Evolutionary conservation across 2,329 filamentous ascomycete species (phyloP).

Genomic region (Hymenotorrendiella dingleyae): DNA sequence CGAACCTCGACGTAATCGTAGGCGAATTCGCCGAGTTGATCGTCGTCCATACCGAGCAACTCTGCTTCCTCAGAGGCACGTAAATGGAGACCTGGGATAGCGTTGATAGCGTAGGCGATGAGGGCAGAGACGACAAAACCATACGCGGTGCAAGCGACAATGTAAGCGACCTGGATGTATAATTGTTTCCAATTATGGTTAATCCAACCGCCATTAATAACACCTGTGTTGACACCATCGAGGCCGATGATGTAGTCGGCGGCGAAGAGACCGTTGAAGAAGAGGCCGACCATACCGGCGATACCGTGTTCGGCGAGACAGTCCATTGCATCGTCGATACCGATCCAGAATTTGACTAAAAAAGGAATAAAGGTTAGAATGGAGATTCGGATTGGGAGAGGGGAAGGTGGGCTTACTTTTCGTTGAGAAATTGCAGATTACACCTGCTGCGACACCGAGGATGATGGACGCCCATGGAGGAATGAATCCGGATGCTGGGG

Average conservation of each 20-base stretch:
- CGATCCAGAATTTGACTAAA: constrained; percentile 41
- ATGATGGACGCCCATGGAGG: constrained; percentile 62
- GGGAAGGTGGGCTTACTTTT: constrained; percentile 40
- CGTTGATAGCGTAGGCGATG: constrained; percentile 69
- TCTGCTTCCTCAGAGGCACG: constrained; percentile 77
- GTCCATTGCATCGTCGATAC: constrained; percentile 66
- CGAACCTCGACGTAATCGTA: constrained; percentile 89
- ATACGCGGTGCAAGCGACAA: constrained; percentile 60
- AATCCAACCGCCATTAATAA: constrained; percentile 63
- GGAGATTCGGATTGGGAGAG: constrained; percentile 2
- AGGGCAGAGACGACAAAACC: constrained; percentile 68
- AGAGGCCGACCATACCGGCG: constrained; percentile 61
- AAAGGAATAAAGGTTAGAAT: constrained; percentile 9
- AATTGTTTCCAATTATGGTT: constrained; percentile 69
- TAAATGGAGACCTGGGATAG: constrained; percentile 71
- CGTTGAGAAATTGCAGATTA: constrained; percentile 63
- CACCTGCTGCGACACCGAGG: constrained; percentile 59
- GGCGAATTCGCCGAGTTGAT: constrained; percentile 84
- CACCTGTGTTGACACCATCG: constrained; percentile 67
- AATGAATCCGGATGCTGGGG: constrained; percentile 63
- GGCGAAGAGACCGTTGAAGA: constrained; percentile 70
- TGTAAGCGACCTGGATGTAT: constrained; percentile 76
- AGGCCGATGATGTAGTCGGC: constrained; percentile 66
- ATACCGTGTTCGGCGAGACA: constrained; percentile 67
- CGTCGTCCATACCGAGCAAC: constrained; percentile 82